A percentile compares a stretch with the other conserved stretches of the same genome.
phyloP scores from a whole-genome alignment of 306 rosid species.

The Astragalus glycyphyllos region DNA sequence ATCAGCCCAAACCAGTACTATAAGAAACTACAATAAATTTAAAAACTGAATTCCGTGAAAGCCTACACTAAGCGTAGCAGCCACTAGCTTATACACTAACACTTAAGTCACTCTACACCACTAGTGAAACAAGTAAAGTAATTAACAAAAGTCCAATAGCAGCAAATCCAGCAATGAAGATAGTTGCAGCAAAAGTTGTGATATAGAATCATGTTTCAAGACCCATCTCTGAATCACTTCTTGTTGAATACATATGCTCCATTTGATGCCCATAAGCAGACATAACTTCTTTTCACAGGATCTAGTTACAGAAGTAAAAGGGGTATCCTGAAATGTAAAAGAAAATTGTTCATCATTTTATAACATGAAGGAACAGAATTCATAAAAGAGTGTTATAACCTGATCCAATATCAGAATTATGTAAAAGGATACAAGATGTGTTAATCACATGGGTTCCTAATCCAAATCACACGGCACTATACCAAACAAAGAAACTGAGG shows the following conservation, averaged over 20 bases:
- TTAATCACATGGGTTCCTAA: neutral
- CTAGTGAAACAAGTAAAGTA: constrained; percentile 68
- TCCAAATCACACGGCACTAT: neutral
- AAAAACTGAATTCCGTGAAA: no score
- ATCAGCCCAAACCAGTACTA: no score
- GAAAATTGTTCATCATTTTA: constrained; percentile 26
- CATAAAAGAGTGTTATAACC: neutral
- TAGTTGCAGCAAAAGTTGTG: constrained; percentile 70
- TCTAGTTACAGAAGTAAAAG: constrained; percentile 44
- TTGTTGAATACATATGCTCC: constrained; percentile 70
- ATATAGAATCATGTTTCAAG: constrained; percentile 79
- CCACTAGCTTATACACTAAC: no score
- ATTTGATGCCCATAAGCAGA: constrained; percentile 79
- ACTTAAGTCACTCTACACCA: no score
- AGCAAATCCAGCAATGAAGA: constrained; percentile 63
- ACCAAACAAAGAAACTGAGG: constrained; percentile 18
- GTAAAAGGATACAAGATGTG: neutral
- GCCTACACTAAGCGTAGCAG: no score
- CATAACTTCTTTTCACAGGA: constrained; percentile 30
- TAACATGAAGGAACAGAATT: constrained; percentile 7
- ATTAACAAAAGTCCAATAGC: constrained; percentile 65
- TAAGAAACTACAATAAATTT: no score
- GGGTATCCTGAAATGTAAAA: constrained; percentile 55
- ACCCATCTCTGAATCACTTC: constrained; percentile 57
- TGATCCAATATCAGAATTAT: no score